Percentiles rank a stretch among this genome's conserved stretches.
phyloP scores from a whole-genome alignment of 1,139 yeast genomes.

The Sugiyamaella novakii region DNA sequence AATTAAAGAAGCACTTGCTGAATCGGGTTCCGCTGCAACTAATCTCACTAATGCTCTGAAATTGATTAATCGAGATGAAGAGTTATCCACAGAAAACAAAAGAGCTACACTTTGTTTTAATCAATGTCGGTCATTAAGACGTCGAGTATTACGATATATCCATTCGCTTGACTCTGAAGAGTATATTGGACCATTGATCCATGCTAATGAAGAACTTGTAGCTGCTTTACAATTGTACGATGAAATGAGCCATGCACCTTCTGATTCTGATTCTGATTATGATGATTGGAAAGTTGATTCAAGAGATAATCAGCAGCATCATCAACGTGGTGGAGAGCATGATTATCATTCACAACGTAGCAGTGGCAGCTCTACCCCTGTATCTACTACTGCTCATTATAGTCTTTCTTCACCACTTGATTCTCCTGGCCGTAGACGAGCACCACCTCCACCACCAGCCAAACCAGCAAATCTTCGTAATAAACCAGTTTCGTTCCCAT shows the following conservation, averaged over 20 bases:
- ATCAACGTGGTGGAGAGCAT: too few species aligned
- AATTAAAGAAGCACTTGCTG: constrained; percentile 69
- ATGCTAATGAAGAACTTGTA: constrained; percentile 88
- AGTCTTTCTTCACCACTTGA: constrained; percentile 14
- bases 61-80: constrained; percentile 52
- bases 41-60: constrained; percentile 67
- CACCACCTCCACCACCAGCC: constrained; percentile 41
- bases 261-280: constrained; percentile 48
- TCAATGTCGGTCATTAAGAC: constrained; percentile 72
- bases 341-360: constrained; percentile 23
- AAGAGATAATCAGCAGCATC: constrained; percentile 30
- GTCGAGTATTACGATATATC: constrained; percentile 75
- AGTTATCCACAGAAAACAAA: constrained; percentile 62
- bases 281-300: constrained; percentile 35
- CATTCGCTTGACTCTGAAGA: constrained; percentile 83
- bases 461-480: constrained; percentile 33
- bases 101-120: constrained; percentile 65
- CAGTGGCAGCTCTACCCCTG: constrained; percentile 12
- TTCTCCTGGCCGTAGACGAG: constrained; percentile 32
- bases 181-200: constrained; percentile 78
- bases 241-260: constrained; percentile 53
- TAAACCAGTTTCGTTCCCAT: background rate
- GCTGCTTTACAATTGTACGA: constrained; percentile 71
- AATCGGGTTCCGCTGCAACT: constrained; percentile 74
- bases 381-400: constrained; percentile 19